Conservation (phyloP, 768 basidiomycete genomes). For the Pleurotus djamor region DNA sequence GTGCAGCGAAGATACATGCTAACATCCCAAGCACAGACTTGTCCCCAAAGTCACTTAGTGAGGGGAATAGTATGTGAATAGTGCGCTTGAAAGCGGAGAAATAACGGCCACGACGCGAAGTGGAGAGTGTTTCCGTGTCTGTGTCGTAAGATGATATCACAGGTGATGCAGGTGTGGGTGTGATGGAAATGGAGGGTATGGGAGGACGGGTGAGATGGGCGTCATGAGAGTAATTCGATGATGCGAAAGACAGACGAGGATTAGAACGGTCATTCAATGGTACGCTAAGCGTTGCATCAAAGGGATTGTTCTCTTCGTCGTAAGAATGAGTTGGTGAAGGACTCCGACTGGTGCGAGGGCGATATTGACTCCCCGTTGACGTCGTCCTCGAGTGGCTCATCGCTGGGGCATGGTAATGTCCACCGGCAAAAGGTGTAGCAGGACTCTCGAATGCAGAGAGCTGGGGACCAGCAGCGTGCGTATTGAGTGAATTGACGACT, state of each 20-base stretch:
- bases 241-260: constrained; percentile 20
- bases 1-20: constrained; percentile 78
- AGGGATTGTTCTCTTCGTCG: constrained; percentile 37
- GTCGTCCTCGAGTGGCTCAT: constrained; percentile 1
- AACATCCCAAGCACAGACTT: constrained; percentile 73
- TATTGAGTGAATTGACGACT: constrained; percentile 78
- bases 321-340: constrained; percentile 24
- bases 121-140: constrained; percentile 42
- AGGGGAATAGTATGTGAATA: constrained; percentile 78
- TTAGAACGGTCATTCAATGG: constrained; percentile 49
- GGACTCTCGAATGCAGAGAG: constrained; percentile 66
- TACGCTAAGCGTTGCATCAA: constrained; percentile 48
- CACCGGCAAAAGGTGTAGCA: constrained; percentile 69
- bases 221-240: constrained; percentile 16
- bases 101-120: constrained; percentile 35
- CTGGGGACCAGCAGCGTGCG: constrained; percentile 59
- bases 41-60: constrained; percentile 66
- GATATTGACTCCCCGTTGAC: constrained; percentile 68
- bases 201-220: constrained; percentile 16
- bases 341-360: constrained; percentile 23
- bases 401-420: constrained; percentile 59
- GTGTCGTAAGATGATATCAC: constrained; percentile 33
- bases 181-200: constrained; percentile 53
- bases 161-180: constrained; percentile 47
- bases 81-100: constrained; percentile 34